Evolutionary conservation across 345 rosid species (phyloP), one percentile per base, ranked within the genome.

Genomic region (Alliaria petiolata): DNA sequence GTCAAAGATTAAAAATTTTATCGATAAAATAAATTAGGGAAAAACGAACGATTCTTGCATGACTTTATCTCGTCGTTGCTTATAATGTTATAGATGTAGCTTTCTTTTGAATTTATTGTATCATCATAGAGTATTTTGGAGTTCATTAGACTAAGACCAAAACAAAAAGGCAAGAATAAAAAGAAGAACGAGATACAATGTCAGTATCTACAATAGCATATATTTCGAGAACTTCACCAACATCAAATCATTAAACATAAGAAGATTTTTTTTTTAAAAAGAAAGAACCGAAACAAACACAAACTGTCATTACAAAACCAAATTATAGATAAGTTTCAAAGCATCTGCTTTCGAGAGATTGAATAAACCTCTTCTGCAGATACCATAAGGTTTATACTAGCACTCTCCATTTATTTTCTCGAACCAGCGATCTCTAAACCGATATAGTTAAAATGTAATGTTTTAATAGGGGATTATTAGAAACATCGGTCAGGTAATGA

Each of bases 241-340:
- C 42, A 42, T 28, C 42, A 30, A 50, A 20, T 22, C 26, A 62
- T 33, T 28, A 43, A 71, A 33, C 55, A 58, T 25, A 0, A n/a
- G 6, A 3, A 57, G 13, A 46, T 5, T 43, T 73, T 3, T 52
- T 13, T 1, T n/a, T n/a, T n/a, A 6, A 1, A 12, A 71, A 16
- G 3, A 2, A 45, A 16, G 14, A 25, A 53, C 6, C 15, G 0
- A 14, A 50, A 25, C 9, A 65, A 66, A 43, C 62, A 43, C 74
- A 60, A 66, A 34, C 42, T 67, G 68, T 75, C 68, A 67, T 67
- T 75, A 67, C 63, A 75, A 52, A 25, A 60, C 56, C 73, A 75
- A 67, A 67, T 20, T 4, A 51, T 60, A 75, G 63, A 51, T 67
- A 60, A 64, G 67, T 30, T 73, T 65, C 19, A 38, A 73, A 49